phyloP scores from a whole-genome alignment of 257 asterid genomes.

The Capsicum pubescens region DNA sequence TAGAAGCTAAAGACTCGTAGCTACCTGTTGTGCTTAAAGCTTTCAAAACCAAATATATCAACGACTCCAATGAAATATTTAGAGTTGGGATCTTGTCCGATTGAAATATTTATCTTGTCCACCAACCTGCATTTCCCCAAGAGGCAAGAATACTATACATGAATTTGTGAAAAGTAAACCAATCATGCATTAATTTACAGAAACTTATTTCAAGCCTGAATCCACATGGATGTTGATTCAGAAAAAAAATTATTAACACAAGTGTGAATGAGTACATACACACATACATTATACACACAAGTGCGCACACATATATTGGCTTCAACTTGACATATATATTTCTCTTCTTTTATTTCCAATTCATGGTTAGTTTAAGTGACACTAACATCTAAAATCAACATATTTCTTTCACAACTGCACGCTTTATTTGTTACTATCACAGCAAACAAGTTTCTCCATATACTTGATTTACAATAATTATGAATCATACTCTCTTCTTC shows the following conservation, averaged over 20 bases:
- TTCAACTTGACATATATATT: not conserved
- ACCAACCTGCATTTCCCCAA: slow-evolving; percentile 72
- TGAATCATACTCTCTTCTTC: not conserved
- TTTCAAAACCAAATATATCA: slow-evolving; percentile 95
- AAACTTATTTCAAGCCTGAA: slow-evolving; percentile 19
- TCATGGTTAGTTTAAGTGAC: slow-evolving; percentile 9
- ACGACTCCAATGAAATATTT: slow-evolving; percentile 89
- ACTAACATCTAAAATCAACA: slow-evolving; percentile 14
- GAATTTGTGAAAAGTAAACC: slow-evolving; percentile 15
- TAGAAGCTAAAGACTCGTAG: not conserved
- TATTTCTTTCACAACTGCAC: not conserved
- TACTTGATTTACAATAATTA: not conserved
- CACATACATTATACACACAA: not conserved
- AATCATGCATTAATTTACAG: slow-evolving; percentile 1
- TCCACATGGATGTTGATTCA: slow-evolving; percentile 2
- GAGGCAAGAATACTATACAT: slow-evolving; percentile 32
- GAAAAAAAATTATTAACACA: slow-evolving; percentile 21
- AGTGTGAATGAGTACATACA: not conserved
- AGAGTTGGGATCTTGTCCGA: slow-evolving; percentile 86
- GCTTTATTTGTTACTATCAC: slow-evolving; percentile 18
- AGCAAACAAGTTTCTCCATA: not conserved
- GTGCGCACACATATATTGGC: slow-evolving; percentile 22
- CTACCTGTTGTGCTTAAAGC: slow-evolving; percentile 96
- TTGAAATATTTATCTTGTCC: slow-evolving; percentile 85
- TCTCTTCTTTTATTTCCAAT: not conserved